These are phyloP conservation scores for Priceomyces fermenticarens DNA, from an alignment of 805 yeast genomes.

Conservation along the genomic window DNA sequence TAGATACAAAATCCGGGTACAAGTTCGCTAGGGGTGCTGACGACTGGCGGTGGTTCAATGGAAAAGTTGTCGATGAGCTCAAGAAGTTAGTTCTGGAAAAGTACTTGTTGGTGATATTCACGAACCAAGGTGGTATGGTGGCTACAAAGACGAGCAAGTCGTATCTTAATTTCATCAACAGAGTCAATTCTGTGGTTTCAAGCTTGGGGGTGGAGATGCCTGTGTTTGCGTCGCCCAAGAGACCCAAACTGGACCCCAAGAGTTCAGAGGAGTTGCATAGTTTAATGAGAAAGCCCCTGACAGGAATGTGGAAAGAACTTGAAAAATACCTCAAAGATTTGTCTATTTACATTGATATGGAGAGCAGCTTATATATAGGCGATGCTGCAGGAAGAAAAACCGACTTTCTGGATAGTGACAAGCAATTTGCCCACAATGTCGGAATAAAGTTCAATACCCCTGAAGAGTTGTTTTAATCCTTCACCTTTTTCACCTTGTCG, in stretches of 20 bases:
- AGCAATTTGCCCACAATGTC: conserved; percentile 58
- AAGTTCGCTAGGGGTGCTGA: conserved; percentile 53
- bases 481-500: conserved; percentile 38
- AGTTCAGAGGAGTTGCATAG: conserved; percentile 32
- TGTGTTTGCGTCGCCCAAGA: conserved; percentile 64
- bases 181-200: conserved; percentile 37
- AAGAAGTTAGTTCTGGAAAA: conserved; percentile 16
- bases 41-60: conserved; percentile 68
- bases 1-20: conserved; percentile 59
- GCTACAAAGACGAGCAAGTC: conserved; percentile 32
- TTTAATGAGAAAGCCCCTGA: conserved; percentile 65
- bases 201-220: conserved; percentile 26
- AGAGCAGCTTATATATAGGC: conserved; percentile 70
- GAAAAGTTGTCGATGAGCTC: conserved; percentile 21
- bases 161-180: conserved; percentile 37
- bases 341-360: conserved; percentile 34
- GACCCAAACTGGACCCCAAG: conserved; percentile 30
- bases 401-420: conserved; percentile 83
- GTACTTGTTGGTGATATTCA: conserved; percentile 61
- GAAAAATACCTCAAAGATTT: conserved; percentile 30
- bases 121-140: conserved; percentile 79
- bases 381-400: conserved; percentile 88
- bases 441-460: conserved; percentile 63
- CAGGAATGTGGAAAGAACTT: conserved; percentile 73
- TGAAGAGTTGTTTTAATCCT: conserved; percentile 53